Base-by-base conservation (phyloP, 2,329 filamentous ascomycete genomes). In the Sporothrix brunneoviolacea region DNA sequence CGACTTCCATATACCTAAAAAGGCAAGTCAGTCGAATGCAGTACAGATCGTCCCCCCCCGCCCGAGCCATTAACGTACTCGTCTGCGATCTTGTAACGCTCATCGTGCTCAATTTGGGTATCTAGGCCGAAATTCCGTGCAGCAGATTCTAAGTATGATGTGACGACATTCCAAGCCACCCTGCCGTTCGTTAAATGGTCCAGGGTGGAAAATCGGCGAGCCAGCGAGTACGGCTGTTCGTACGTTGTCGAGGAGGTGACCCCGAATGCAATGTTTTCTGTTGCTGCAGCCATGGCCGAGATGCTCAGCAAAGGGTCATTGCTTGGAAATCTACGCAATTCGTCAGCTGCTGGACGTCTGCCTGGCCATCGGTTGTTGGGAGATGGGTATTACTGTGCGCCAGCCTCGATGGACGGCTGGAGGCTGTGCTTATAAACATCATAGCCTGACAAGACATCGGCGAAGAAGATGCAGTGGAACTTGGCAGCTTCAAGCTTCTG, bases 401-500 rank as follows among this genome's bases (percentile, higher is more conserved):
- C n/a, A n/a, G n/a, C n/a, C n/a, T n/a, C n/a, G n/a, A n/a, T n/a
- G n/a, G n/a, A n/a, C n/a, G n/a, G n/a, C n/a, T n/a, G n/a, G n/a
- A n/a, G n/a, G n/a, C n/a, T n/a, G n/a, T n/a, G n/a, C n/a, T n/a
- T n/a, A n/a, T n/a, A n/a, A n/a, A n/a, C n/a, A n/a, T n/a, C n/a
- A n/a, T n/a, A n/a, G n/a, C n/a, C n/a, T n/a, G n/a, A n/a, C n/a
- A n/a, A n/a, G n/a, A n/a, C n/a, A n/a, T n/a, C n/a, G n/a, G n/a
- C n/a, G n/a, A n/a, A n/a, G n/a, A n/a, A n/a, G n/a, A n/a, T n/a
- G n/a, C n/a, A n/a, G 48, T 84, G 79, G 56, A 84, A 83, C 48
- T 82, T 80, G 27, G 76, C 80, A 1, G 71, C 67, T 55, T 84
- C 81, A 1, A 83, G 71, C 1, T 79, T 65, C 53, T 82, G 71